Evolutionary conservation across 768 basidiomycete species (phyloP).

Genomic region (Collybiopsis luxurians): DNA sequence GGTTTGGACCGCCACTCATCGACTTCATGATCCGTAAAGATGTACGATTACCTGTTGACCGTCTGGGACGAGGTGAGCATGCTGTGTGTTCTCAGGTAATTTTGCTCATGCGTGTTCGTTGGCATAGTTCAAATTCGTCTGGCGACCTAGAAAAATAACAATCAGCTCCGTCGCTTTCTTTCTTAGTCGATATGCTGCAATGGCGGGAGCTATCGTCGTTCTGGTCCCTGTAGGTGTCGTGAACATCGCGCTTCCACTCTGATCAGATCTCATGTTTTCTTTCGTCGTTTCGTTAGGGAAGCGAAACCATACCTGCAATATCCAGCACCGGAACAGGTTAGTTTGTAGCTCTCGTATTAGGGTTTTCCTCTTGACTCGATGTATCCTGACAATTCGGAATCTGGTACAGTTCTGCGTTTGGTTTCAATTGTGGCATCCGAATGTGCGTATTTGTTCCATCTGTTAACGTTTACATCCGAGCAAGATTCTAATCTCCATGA

Average conservation of each 20-base stretch:
- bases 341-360: too few relatives aligned
- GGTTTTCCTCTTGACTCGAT: too few relatives aligned
- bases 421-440: conserved; percentile 15
- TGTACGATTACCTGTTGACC: conserved; percentile 13
- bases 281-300: background rate
- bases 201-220: conserved; percentile 12
- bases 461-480: background rate
- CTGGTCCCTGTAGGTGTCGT: conserved; percentile 12
- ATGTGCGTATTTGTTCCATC: conserved; percentile 5
- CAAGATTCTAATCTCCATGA: background rate
- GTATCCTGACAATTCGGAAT: too few relatives aligned
- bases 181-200: conserved; percentile 14
- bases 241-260: background rate
- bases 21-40: background rate
- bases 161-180: conserved; percentile 12
- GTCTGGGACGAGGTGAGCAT: conserved; percentile 12
- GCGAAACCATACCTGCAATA: background rate
- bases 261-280: background rate
- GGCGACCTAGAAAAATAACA: conserved; percentile 12
- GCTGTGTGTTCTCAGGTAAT: background rate
- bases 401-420: conserved; percentile 11
- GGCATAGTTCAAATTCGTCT: conserved; percentile 12
- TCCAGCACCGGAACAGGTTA: conserved; percentile 1
- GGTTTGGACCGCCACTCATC: background rate
- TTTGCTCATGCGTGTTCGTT: background rate